Base-by-base conservation (phyloP, 2,329 filamentous ascomycete species). In the Byssoonygena ceratinophila region DNA sequence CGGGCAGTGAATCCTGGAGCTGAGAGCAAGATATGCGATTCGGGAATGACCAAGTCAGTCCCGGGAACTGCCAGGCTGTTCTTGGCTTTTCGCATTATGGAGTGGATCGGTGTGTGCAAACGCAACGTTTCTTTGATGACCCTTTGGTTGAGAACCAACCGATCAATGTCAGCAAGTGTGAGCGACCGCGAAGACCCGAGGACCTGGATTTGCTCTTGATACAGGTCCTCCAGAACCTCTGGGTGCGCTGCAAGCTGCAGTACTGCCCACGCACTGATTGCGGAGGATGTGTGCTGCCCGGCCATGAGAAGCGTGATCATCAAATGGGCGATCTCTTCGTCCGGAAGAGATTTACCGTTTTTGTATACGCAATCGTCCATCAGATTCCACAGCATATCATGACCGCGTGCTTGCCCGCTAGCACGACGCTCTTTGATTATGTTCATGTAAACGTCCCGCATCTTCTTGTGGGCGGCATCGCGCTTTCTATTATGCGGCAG, bases 261-360 rank as follows among this genome's bases (percentile, higher is more conserved):
- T 59, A 90, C 71, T 58, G 88, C 86, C 85, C 85, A 91, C 7
- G 83, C 77, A 59, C 81, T 81, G n/a, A 84, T 84, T 0, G 85
- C 83, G 4, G 85, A 84, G 0, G 85, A 89, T 1, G 84, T 85
- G 71, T 91, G 86, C 64, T 92, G 86, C 47, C 86, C 86, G 9
- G 83, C 86, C 85, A 92, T 90, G 48, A 91, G 76, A 14, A 91
- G 76, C 0, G 85, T 85, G 62, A 91, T 91, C 86, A 91, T 89
- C 76, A 91, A 86, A 68, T 88, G 82, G 0, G 85, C 85, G 48
- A 91, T 80, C 64, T 91, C 85, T 59, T 81, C 77, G 64, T 91
- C 85, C 0, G 85, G 82, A 1, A 90, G 70, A 0, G 74, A 69
- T 9, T 72, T 75, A 44, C 86, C 85, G 59, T 86, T 76, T 70